Conservation (phyloP, 148 eudicot species). For the Polygonum maritimum region DNA sequence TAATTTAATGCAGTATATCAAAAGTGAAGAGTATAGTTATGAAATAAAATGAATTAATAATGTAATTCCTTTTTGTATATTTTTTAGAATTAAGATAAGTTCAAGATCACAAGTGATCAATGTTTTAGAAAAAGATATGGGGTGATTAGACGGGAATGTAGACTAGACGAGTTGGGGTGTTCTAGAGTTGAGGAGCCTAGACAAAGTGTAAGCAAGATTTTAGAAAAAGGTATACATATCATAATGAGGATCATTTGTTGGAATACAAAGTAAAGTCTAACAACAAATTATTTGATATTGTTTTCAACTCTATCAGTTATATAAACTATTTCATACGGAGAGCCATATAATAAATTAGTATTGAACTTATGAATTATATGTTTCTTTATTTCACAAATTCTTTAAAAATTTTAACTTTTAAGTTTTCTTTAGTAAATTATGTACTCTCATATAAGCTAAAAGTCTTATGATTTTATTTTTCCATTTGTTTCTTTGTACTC, state of each 20-base stretch:
- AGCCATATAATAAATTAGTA: background rate
- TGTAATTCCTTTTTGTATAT: too few species aligned
- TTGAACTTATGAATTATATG: background rate
- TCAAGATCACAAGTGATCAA: background rate
- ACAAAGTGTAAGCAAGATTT: too few species aligned
- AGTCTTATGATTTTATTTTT: background rate
- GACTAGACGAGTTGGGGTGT: too few species aligned
- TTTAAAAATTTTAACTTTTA: background rate
- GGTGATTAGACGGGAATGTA: too few species aligned
- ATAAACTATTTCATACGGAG: background rate
- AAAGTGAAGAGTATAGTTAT: too few species aligned
- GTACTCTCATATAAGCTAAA: background rate
- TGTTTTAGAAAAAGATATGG: too few species aligned
- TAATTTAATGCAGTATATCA: too few species aligned
- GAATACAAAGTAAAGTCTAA: background rate
- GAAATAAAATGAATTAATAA: too few species aligned
- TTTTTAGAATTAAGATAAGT: too few species aligned
- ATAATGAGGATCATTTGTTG: background rate
- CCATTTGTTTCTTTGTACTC: background rate
- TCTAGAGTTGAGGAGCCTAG: too few species aligned
- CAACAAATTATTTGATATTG: too few species aligned
- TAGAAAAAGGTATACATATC: too few species aligned
- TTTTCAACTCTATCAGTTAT: background rate
- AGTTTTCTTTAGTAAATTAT: background rate
- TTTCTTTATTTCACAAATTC: background rate